A percentile compares a stretch with the other conserved stretches of the same genome.
Evolutionary conservation across 2,329 filamentous ascomycete species (phyloP).

Genomic region (Pseudopithomyces chartarum): DNA sequence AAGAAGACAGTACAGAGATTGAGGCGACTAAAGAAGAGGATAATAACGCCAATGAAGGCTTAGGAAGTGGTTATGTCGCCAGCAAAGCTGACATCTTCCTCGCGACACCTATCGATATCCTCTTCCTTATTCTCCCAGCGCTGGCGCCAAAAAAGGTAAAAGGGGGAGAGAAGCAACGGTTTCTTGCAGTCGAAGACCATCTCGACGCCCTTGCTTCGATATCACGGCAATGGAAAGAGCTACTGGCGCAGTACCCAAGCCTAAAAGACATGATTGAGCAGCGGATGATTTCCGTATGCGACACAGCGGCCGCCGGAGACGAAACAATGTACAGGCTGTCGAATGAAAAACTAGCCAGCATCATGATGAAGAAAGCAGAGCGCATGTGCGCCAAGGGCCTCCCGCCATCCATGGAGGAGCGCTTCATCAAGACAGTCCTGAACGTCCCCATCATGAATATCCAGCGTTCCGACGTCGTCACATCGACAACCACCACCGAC

Average conservation of each 20-base stretch:
- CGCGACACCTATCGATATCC: slow-evolving; percentile 79
- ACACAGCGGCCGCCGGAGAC: slow-evolving; percentile 80
- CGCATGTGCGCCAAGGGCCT: slow-evolving; percentile 68
- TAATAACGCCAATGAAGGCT: neutral
- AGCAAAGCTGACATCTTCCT: slow-evolving; percentile 77
- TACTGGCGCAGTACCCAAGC: slow-evolving; percentile 54
- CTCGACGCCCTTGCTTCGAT: slow-evolving; percentile 65
- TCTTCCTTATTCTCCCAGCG: slow-evolving; percentile 82
- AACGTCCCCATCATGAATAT: slow-evolving; percentile 76
- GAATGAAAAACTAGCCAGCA: slow-evolving; percentile 68
- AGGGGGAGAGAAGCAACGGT: slow-evolving; percentile 61
- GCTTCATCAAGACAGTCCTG: slow-evolving; percentile 76
- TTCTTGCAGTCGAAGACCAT: slow-evolving; percentile 73
- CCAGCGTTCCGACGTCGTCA: slow-evolving; percentile 58
- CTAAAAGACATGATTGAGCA: slow-evolving; percentile 59
- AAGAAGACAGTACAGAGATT: slow-evolving; percentile 9
- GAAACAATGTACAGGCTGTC: slow-evolving; percentile 85
- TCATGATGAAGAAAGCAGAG: slow-evolving; percentile 73
- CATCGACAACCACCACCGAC: slow-evolving; percentile 16
- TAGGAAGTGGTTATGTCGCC: slow-evolving; percentile 59
- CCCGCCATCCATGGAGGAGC: slow-evolving; percentile 82
- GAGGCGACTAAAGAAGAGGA: slow-evolving; percentile 4
- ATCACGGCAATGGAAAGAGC: slow-evolving; percentile 62
- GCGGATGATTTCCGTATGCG: slow-evolving; percentile 74
- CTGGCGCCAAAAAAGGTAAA: slow-evolving; percentile 57